A percentile compares a stretch with the other conserved stretches of the same genome.
Conservation (phyloP, 2,329 filamentous ascomycete genomes). For the Neopestalotiopsis rosae region DNA sequence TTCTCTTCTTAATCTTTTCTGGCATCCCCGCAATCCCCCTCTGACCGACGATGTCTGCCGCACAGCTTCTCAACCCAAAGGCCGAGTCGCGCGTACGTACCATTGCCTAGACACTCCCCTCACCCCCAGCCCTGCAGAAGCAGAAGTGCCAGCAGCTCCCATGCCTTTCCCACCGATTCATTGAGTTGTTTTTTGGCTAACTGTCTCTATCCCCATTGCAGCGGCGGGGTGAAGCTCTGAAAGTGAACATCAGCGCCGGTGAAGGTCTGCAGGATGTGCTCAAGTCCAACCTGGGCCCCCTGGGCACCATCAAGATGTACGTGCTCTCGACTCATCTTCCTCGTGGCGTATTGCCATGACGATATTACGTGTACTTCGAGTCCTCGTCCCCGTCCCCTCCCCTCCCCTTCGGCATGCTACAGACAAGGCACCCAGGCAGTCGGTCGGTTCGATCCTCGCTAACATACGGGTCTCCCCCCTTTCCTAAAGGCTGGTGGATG, state of each 20-base stretch:
- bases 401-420: background rate
- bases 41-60: conserved; percentile 78
- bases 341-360: background rate
- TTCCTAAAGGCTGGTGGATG: conserved; percentile 66
- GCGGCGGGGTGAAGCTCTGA: conserved; percentile 95
- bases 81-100: conserved; percentile 89
- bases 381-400: conserved; percentile 14
- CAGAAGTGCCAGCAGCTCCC: conserved; percentile 10
- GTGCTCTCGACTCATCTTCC: conserved; percentile 24
- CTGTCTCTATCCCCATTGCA: conserved; percentile 46
- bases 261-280: conserved; percentile 94
- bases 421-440: no score
- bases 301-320: conserved; percentile 96
- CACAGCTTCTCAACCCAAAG: conserved; percentile 98
- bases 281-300: conserved; percentile 92
- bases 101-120: no score
- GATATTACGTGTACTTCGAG: background rate
- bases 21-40: background rate
- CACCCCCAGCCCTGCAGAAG: conserved; percentile 8
- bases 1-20: background rate
- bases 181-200: conserved; percentile 43
- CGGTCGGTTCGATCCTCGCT: background rate
- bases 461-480: background rate
- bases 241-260: conserved; percentile 95
- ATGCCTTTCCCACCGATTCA: conserved; percentile 24